Evolutionary conservation across 805 yeast species (phyloP).

Genomic region (Clavispora phyllophila): DNA sequence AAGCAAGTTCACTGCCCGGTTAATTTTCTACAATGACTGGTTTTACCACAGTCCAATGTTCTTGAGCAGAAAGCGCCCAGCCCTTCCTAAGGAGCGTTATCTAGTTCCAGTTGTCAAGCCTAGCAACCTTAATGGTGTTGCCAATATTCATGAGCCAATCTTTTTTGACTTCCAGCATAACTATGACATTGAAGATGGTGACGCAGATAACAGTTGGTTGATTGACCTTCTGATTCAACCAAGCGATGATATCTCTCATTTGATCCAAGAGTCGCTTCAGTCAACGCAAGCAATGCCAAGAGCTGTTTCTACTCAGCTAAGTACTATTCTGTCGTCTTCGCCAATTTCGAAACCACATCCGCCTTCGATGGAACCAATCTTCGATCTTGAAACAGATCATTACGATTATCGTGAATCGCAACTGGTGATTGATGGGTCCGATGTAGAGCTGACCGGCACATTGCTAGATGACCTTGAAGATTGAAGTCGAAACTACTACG

Average conservation of each 20-base stretch:
- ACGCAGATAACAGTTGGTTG: constrained; percentile 4
- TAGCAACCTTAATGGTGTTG: constrained; percentile 4
- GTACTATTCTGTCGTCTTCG: constrained; percentile 10
- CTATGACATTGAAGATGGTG: neutral
- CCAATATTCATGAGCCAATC: constrained; percentile 14
- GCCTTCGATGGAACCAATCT: neutral
- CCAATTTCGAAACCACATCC: neutral
- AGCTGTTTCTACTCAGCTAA: neutral
- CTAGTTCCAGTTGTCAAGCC: constrained; percentile 13
- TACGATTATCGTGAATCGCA: neutral
- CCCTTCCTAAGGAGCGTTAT: constrained; percentile 2
- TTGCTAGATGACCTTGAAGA: constrained; percentile 9
- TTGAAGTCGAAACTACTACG: no score
- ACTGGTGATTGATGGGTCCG: constrained; percentile 31
- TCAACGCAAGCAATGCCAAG: constrained; percentile 7
- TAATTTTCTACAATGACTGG: constrained; percentile 36
- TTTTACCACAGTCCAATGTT: constrained; percentile 16
- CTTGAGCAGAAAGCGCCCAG: neutral
- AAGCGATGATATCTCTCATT: constrained; percentile 5
- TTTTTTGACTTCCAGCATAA: constrained; percentile 21
- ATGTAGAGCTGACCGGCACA: constrained; percentile 25
- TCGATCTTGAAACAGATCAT: neutral
- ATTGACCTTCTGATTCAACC: constrained; percentile 10
- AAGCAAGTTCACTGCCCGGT: constrained; percentile 17
- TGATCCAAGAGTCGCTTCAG: constrained; percentile 10